phyloP scores from a whole-genome alignment of 1,284 basidiomycete genomes.

The Retiboletus flavoniger region DNA sequence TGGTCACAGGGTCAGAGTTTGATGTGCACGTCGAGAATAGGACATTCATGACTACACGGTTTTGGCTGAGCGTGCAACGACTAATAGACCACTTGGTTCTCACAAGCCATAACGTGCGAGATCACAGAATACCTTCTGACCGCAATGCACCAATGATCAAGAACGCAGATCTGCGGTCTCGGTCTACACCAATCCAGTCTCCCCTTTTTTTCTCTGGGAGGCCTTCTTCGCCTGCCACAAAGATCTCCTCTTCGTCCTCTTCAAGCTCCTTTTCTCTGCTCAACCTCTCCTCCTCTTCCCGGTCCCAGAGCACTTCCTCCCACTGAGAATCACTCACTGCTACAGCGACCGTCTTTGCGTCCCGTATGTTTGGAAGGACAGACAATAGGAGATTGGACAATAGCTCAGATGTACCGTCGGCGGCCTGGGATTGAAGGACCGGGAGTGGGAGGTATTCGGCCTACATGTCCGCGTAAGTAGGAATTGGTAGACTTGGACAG shows the following conservation, averaged over 20 bases:
- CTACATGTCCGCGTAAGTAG: constrained; percentile 36
- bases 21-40: not conserved
- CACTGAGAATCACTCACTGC: constrained; percentile 71
- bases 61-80: not conserved
- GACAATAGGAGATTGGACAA: constrained; percentile 71
- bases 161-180: constrained; percentile 73
- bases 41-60: not conserved
- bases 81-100: not conserved
- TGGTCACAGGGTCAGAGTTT: constrained; percentile 22
- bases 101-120: not conserved
- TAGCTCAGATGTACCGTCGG: constrained; percentile 65
- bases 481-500: not conserved
- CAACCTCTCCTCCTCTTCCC: constrained; percentile 55
- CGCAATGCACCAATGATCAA: constrained; percentile 71
- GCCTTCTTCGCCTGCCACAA: constrained; percentile 54
- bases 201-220: constrained; percentile 46
- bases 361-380: constrained; percentile 65
- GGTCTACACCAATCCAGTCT: constrained; percentile 73
- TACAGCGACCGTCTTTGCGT: constrained; percentile 69
- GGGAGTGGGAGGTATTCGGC: constrained; percentile 77
- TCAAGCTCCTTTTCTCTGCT: constrained; percentile 24
- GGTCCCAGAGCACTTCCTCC: constrained; percentile 74
- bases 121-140: constrained; percentile 64
- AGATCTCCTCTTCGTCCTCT: constrained; percentile 46
- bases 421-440: constrained; percentile 54